These are phyloP conservation scores for Ceratobasidium theobromae DNA, from an alignment of 1,284 basidiomycete genomes.

Conservation along the genomic window DNA sequence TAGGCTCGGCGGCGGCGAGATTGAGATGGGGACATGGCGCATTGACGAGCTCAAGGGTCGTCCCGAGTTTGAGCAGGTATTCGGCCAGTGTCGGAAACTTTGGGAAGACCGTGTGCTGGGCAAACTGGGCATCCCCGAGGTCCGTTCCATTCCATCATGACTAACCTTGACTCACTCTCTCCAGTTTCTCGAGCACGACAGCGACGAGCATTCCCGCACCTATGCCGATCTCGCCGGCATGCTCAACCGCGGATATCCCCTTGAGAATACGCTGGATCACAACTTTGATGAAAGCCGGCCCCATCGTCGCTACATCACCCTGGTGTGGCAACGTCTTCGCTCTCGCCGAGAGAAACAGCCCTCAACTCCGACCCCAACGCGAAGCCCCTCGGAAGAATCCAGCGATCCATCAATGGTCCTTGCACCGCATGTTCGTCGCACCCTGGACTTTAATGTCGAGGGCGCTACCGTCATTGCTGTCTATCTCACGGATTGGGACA, in stretches of 20 bases:
- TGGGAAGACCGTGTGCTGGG: constrained; percentile 29
- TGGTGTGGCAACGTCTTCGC: constrained; percentile 29
- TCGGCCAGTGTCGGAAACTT: constrained; percentile 25
- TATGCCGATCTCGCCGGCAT: constrained; percentile 23
- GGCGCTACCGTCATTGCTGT: constrained; percentile 31
- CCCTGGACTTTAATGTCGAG: constrained; percentile 22
- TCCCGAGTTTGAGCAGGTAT: constrained; percentile 27
- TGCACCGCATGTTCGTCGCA: constrained; percentile 22
- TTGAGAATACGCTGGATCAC: constrained; percentile 21
- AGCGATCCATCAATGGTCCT: constrained; percentile 25
- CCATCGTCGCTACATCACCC: constrained; percentile 16
- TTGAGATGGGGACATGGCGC: constrained; percentile 35
- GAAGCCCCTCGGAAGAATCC: constrained; percentile 25
- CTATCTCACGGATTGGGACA: constrained; percentile 36
- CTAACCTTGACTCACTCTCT: neutral
- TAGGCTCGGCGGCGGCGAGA: constrained; percentile 34
- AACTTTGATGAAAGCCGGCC: constrained; percentile 16
- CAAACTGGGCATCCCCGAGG: constrained; percentile 26
- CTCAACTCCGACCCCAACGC: constrained; percentile 30
- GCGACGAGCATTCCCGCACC: constrained; percentile 23
- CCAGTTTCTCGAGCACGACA: constrained; percentile 29
- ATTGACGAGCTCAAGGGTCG: constrained; percentile 26
- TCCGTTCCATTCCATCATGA: neutral
- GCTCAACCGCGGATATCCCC: constrained; percentile 22
- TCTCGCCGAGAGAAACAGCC: constrained; percentile 27